Base-by-base conservation (phyloP, 192 early-diverging fungal genomes). In the Entomortierella beljakovae region DNA sequence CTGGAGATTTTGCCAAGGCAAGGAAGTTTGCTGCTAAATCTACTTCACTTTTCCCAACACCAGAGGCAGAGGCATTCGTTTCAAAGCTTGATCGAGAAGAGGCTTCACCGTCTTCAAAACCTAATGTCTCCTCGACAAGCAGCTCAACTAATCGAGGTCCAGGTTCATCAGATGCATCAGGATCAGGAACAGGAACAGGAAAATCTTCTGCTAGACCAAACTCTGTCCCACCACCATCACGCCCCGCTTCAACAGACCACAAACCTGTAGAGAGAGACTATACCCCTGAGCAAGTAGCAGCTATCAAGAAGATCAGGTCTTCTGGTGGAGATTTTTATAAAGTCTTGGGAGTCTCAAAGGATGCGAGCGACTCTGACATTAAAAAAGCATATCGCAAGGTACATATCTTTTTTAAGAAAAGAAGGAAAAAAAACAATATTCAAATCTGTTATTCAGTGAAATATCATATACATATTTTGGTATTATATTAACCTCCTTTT, bases 381-480 rank as follows among this genome's bases (percentile, higher is more conserved):
- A 97, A 97, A 72, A 96, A 95, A 82, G 92, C 97, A 3, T 98
- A 98, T 74, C 86, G 96, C 72, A 97, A 97, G 91, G 93, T 94
- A 70, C 20, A 13, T 8, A 38, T 38, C 13, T n/a, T n/a, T n/a
- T n/a, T n/a, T n/a, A n/a, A n/a, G n/a, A n/a, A n/a, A n/a, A n/a
- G n/a, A n/a, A n/a, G n/a, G n/a, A n/a, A n/a, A n/a, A n/a, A n/a
- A n/a, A n/a, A n/a, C n/a, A n/a, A 43, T 43, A 43, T 43, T 18
- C 9, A 43, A 18, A 25, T 32, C 9, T 58, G 52, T 25, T 22
- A 25, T 16, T 10, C 1, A 1, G 20, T 23, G 52, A 53, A 25
- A 25, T 16, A 46, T 5, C 43, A 48, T 16, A 43, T 9, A 43
- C 42, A 43, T 18, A 43, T 43, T 13, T 18, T 13, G 10, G 9